A percentile compares a stretch with the other conserved stretches of the same genome.
phyloP scores from a whole-genome alignment of 2,329 filamentous ascomycete species.

The Fusarium mexicanum region DNA sequence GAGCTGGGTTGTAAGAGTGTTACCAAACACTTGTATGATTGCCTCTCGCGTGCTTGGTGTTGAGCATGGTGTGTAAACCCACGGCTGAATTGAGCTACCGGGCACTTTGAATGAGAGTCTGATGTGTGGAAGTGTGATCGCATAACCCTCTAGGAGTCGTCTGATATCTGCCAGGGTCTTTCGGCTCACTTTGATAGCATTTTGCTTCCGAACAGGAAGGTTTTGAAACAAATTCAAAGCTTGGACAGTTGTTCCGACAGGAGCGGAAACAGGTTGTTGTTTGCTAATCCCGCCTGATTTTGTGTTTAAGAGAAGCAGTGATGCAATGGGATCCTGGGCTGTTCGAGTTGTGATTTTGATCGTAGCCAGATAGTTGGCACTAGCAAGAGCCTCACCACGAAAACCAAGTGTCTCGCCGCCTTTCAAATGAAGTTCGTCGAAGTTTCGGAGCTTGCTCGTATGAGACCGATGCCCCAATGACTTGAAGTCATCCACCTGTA shows the following conservation, averaged over 20 bases:
- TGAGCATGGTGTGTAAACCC: conserved; percentile 69
- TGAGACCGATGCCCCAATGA: conserved; percentile 72
- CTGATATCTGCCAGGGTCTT: conserved; percentile 68
- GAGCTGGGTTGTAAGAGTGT: conserved; percentile 65
- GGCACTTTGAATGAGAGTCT: conserved; percentile 69
- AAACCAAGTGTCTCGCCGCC: conserved; percentile 75
- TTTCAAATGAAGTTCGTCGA: conserved; percentile 67
- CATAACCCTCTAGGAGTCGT: conserved; percentile 70
- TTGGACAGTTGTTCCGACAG: conserved; percentile 75
- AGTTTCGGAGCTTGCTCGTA: conserved; percentile 77
- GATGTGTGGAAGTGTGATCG: conserved; percentile 70
- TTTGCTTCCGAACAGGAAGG: conserved; percentile 71
- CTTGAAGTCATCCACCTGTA: conserved; percentile 68
- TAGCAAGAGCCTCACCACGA: conserved; percentile 77
- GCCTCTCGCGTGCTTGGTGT: conserved; percentile 64
- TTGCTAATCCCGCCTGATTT: conserved; percentile 45
- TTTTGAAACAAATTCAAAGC: conserved; percentile 67
- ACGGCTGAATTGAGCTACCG: conserved; percentile 62
- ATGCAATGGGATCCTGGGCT: conserved; percentile 67
- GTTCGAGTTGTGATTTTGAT: conserved; percentile 72
- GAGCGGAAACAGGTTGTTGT: conserved; percentile 56
- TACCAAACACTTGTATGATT: conserved; percentile 69
- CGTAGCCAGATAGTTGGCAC: conserved; percentile 67
- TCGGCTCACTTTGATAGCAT: conserved; percentile 64
- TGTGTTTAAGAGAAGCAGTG: conserved; percentile 55